Conservation (phyloP, 2,329 filamentous ascomycete species). For the Lachnellula arida region DNA sequence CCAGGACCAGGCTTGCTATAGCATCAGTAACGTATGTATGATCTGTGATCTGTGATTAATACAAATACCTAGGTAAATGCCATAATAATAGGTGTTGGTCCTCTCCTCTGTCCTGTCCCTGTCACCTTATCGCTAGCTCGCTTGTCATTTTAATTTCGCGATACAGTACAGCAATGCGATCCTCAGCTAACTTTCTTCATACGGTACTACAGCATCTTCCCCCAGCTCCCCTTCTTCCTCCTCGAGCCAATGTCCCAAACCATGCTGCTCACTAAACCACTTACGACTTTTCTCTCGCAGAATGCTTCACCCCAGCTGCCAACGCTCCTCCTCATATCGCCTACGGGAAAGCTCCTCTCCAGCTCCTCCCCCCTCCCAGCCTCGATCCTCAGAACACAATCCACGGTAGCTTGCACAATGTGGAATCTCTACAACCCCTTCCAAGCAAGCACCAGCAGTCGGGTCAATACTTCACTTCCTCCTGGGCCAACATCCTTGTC, state of each 20-base stretch:
- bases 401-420: conserved; percentile 58
- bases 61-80: not conserved
- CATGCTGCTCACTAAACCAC: conserved; percentile 58
- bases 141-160: not conserved
- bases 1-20: not conserved
- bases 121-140: not conserved
- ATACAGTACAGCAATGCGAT: not conserved
- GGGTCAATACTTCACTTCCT: conserved; percentile 31
- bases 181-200: not conserved
- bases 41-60: not conserved
- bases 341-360: conserved; percentile 58
- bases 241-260: conserved; percentile 21
- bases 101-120: too few relatives aligned
- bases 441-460: conserved; percentile 33
- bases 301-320: conserved; percentile 50
- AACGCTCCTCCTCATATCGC: conserved; percentile 55
- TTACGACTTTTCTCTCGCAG: conserved; percentile 58
- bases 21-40: not conserved
- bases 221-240: conserved; percentile 4
- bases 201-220: conserved; percentile 18
- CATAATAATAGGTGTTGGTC: not conserved
- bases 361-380: conserved; percentile 54
- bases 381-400: conserved; percentile 55
- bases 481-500: conserved; percentile 26
- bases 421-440: conserved; percentile 51